phyloP scores from a whole-genome alignment of 2,329 filamentous ascomycete genomes.

The Hymenoscyphus scutula region DNA sequence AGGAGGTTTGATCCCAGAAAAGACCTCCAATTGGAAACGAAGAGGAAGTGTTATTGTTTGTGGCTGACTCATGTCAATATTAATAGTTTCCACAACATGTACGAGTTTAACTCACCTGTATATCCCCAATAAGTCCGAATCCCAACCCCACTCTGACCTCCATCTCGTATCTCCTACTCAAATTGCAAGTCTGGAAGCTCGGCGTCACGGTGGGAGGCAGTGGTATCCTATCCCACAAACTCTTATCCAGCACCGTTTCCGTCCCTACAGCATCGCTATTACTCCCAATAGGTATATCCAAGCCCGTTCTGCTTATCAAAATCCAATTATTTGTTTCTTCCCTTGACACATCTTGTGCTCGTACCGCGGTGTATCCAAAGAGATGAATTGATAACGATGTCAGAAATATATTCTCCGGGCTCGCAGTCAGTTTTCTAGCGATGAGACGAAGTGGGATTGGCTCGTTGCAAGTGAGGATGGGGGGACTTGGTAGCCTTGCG shows the following conservation, averaged over 20 bases:
- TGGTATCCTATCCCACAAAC: constrained; percentile 67
- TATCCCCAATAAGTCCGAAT: constrained; percentile 60
- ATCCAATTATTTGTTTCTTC: constrained; percentile 74
- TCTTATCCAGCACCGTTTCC: constrained; percentile 67
- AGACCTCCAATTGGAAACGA: constrained; percentile 76
- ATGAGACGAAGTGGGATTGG: constrained; percentile 78
- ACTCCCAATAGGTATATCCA: constrained; percentile 68
- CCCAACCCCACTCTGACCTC: constrained; percentile 77
- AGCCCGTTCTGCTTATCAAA: constrained; percentile 66
- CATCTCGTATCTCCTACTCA: constrained; percentile 76
- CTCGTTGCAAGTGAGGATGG: constrained; percentile 86
- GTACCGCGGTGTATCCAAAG: constrained; percentile 74
- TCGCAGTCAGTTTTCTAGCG: constrained; percentile 70
- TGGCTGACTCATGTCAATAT: constrained; percentile 43
- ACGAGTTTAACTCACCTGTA: constrained; percentile 28
- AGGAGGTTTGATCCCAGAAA: constrained; percentile 83
- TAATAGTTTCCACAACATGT: neutral
- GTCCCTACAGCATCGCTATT: constrained; percentile 57
- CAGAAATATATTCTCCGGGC: constrained; percentile 69
- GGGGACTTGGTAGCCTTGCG: constrained; percentile 79
- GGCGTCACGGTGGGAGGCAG: constrained; percentile 86
- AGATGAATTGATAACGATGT: constrained; percentile 79
- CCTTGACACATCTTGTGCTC: constrained; percentile 71
- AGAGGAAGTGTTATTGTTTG: constrained; percentile 78
- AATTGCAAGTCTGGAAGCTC: constrained; percentile 84